Evolutionary conservation across 208 protist genomes (phyloP), one percentile per base, ranked within the genome.

Genomic region (Acanthamoeba royreba): DNA sequence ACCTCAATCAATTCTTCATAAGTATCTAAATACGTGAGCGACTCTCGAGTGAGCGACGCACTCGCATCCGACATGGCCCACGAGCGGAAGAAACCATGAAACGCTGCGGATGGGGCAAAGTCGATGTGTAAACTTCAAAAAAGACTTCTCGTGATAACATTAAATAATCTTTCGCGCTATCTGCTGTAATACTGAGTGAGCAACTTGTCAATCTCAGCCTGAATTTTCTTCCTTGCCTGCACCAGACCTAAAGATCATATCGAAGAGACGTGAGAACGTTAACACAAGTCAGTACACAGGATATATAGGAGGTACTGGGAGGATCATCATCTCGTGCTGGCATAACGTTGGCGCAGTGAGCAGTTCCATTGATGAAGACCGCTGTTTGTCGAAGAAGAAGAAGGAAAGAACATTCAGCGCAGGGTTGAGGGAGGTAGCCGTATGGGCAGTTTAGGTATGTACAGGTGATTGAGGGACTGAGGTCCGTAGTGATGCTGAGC

Each of bases 351-450:
- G 88, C 88, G 42, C 88, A 93, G 43, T 93, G 88, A 19, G 88
- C 88, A 88, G 88, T 93, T 15, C 88, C 88, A 45, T 93, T 81
- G 61, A 93, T 93, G 58, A 93, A 53, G 15, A 93, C 43, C 4
- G 88, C 88, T 89, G 81, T 15, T 11, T 19, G 11, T 61, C 7
- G 38, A 22, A 5, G 28, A 11, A 35, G 47, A n/a, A n/a, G n/a
- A n/a, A n/a, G n/a, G n/a, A n/a, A n/a, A n/a, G n/a, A n/a, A n/a
- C n/a, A n/a, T n/a, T n/a, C n/a, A n/a, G n/a, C n/a, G n/a, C n/a
- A n/a, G n/a, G n/a, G n/a, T n/a, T n/a, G n/a, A n/a, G n/a, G n/a
- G n/a, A n/a, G n/a, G n/a, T n/a, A n/a, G n/a, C 13, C 9, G 19
- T 19, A 19, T 8, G 4, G 5, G 11, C 55, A 25, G 5, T 17